phyloP scores from a whole-genome alignment of 2,329 filamentous ascomycete genomes.

The Massarina eburnea region DNA sequence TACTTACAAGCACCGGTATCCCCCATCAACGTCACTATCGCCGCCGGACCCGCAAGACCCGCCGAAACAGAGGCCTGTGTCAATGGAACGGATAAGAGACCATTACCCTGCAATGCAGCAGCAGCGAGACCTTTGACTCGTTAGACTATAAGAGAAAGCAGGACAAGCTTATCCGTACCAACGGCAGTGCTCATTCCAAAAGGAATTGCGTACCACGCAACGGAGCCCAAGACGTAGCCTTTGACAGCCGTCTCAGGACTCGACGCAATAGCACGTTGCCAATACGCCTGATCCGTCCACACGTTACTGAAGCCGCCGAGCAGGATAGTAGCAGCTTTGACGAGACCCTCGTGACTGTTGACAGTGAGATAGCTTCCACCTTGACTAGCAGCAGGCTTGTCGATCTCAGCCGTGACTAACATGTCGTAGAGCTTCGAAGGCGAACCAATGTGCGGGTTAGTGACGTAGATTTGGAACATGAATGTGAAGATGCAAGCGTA shows the following conservation, averaged over 20 bases:
- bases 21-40: slow-evolving; percentile 12
- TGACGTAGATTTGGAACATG: slow-evolving; percentile 5
- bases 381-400: background rate
- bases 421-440: slow-evolving; percentile 3
- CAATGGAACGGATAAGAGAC: too few relatives aligned
- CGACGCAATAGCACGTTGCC: slow-evolving; percentile 1
- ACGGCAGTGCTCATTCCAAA: too few relatives aligned
- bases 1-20: slow-evolving; percentile 3
- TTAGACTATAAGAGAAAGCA: too few relatives aligned
- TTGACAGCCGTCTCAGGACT: slow-evolving; percentile 1
- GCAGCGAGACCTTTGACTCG: too few relatives aligned
- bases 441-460: slow-evolving; percentile 1
- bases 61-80: too few relatives aligned
- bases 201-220: too few relatives aligned
- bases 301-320: background rate
- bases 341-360: slow-evolving; percentile 2
- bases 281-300: background rate
- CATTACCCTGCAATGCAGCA: too few relatives aligned
- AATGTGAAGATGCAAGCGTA: slow-evolving; percentile 5
- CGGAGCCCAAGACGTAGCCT: too few relatives aligned
- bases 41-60: too few relatives aligned
- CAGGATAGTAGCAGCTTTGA: slow-evolving; percentile 6
- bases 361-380: slow-evolving; percentile 1
- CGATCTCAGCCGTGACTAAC: background rate
- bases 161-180: too few relatives aligned